phyloP scores from a whole-genome alignment of 2,329 filamentous ascomycete genomes.

The Pseudogymnoascus pannorum region DNA sequence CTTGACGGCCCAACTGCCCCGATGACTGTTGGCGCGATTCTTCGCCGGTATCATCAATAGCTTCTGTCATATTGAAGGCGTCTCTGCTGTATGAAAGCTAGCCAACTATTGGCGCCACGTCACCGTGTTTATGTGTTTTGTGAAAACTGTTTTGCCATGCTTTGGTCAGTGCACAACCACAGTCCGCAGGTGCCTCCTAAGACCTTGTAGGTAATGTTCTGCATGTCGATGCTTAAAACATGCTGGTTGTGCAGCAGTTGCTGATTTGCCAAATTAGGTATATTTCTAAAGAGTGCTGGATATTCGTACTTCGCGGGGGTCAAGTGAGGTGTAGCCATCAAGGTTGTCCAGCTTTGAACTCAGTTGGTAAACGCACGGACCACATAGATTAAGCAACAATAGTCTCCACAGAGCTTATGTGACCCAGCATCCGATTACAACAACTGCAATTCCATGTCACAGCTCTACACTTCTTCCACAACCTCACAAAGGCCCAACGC shows the following conservation, averaged over 20 bases:
- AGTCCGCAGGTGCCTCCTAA: not conserved
- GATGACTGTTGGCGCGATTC: not conserved
- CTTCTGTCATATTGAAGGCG: not conserved
- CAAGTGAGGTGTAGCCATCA: constrained; percentile 3
- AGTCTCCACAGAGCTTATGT: not conserved
- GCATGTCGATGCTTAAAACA: not conserved
- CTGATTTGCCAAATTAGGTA: not conserved
- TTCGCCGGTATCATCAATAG: constrained; percentile 2
- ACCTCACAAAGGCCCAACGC: not conserved
- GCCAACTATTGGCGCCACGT: not conserved
- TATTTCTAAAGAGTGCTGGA: not conserved
- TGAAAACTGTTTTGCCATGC: not conserved
- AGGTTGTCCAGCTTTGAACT: constrained; percentile 1
- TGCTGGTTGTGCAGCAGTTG: not conserved
- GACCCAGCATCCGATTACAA: not conserved
- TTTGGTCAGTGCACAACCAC: not conserved
- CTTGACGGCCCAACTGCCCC: not conserved
- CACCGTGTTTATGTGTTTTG: not conserved
- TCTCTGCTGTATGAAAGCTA: not conserved
- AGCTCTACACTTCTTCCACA: not conserved
- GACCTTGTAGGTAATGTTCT: not conserved
- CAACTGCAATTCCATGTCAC: not conserved
- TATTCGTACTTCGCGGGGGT: no score
- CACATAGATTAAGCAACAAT: not conserved
- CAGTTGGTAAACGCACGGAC: not conserved